Evolutionary conservation across 2,329 filamentous ascomycete genomes (phyloP).

Genomic region (Claviceps cyperi): DNA sequence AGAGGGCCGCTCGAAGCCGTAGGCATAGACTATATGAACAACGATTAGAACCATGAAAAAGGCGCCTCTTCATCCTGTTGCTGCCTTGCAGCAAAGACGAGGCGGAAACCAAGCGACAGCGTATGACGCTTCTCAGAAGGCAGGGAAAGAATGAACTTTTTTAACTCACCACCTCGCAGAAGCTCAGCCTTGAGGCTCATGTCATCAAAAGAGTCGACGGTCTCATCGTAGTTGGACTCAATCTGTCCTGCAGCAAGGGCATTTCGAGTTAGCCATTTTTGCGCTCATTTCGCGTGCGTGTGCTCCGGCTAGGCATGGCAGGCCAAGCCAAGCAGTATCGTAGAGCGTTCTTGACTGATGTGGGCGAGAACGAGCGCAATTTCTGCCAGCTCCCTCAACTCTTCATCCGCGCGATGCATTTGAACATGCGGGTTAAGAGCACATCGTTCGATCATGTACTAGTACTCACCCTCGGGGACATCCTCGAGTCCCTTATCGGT

Average conservation of each 20-base stretch:
- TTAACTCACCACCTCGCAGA: conserved; percentile 64
- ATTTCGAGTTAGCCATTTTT: conserved; percentile 11
- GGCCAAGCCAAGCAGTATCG: neutral
- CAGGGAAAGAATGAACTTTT: conserved; percentile 12
- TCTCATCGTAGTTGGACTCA: conserved; percentile 99
- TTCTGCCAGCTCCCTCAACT: neutral
- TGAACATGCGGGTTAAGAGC: neutral
- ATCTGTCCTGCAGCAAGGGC: conserved; percentile 61
- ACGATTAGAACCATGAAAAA: neutral
- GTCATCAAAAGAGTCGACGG: conserved; percentile 95
- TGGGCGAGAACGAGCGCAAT: neutral
- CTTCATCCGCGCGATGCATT: neutral
- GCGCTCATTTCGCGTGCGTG: neutral
- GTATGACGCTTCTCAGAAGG: neutral
- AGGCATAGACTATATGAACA: conserved; percentile 62
- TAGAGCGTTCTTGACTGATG: neutral
- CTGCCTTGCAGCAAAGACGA: neutral
- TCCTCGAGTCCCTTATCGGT: conserved; percentile 96
- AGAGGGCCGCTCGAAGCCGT: conserved; percentile 99
- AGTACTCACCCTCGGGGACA: conserved; percentile 74
- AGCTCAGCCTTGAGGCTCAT: conserved; percentile 97
- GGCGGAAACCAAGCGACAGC: neutral
- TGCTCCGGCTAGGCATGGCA: conserved; percentile 1
- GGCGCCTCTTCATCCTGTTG: neutral
- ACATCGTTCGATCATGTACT: neutral